phyloP scores from a whole-genome alignment of 176 grass and related monocot species.

The Dactylis glomerata region DNA sequence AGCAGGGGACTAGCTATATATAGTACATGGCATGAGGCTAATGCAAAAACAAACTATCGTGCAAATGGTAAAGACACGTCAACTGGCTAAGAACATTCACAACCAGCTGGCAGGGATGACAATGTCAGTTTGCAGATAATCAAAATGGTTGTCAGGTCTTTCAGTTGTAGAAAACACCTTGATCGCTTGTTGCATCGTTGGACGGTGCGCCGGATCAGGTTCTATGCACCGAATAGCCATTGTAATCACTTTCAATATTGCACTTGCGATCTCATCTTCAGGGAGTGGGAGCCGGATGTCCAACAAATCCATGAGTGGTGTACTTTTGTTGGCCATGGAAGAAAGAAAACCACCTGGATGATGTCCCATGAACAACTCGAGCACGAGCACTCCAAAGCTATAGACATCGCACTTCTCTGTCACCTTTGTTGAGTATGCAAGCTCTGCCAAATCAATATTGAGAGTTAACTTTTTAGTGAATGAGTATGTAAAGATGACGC shows the following conservation, averaged over 20 bases:
- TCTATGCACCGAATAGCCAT: not conserved
- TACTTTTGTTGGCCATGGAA: not conserved
- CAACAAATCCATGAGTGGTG: conserved; percentile 3
- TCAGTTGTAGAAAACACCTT: not conserved
- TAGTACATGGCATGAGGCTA: not conserved
- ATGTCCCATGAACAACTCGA: conserved; percentile 2
- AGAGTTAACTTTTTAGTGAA: not conserved
- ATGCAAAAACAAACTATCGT: not conserved
- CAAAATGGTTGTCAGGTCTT: not conserved
- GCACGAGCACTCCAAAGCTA: not conserved
- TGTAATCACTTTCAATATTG: not conserved
- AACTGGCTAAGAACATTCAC: not conserved
- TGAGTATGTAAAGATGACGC: not conserved
- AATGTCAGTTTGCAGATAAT: not conserved
- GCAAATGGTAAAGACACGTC: not conserved
- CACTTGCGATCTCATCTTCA: not conserved
- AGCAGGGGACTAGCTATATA: not conserved
- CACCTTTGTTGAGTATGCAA: conserved; percentile 6
- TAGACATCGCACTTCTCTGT: conserved; percentile 5
- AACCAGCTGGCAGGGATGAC: not conserved
- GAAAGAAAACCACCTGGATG: not conserved
- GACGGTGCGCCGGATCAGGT: not conserved
- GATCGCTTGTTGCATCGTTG: not conserved
- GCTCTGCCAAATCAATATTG: not conserved
- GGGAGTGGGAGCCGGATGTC: conserved; percentile 22